Percentiles rank a stretch among this genome's conserved stretches.
Evolutionary conservation across 352 stramenopile species (phyloP).

Genomic region (Globisporangium camurandrum): DNA sequence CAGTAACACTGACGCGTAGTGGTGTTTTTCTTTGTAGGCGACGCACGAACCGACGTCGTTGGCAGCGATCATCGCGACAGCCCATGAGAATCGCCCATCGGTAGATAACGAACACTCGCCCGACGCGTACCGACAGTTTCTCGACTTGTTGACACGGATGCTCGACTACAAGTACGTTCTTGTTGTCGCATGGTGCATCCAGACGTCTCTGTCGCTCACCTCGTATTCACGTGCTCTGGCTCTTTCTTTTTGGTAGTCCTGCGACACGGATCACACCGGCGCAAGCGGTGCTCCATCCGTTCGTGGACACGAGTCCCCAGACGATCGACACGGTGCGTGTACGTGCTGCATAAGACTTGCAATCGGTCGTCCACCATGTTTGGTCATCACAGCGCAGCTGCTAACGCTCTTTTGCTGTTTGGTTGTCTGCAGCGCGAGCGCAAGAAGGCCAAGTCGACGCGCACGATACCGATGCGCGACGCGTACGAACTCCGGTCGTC

Average conservation of each 20-base stretch:
- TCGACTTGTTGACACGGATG: constrained; percentile 93
- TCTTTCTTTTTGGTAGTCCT: constrained; percentile 67
- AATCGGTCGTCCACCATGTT: too few species aligned
- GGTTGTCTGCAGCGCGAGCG: constrained; percentile 23
- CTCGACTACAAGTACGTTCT: constrained; percentile 89
- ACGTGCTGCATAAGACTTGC: too few species aligned
- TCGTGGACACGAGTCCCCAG: constrained; percentile 58
- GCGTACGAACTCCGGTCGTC: constrained; percentile 4
- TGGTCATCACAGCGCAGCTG: too few species aligned
- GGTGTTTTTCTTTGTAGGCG: constrained; percentile 15
- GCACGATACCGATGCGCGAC: constrained; percentile 31
- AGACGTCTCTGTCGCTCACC: neutral
- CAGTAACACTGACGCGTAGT: constrained; percentile 2
- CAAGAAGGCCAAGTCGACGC: constrained; percentile 44
- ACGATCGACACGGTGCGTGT: constrained; percentile 29
- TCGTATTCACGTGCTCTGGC: neutral
- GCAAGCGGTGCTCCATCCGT: constrained; percentile 92
- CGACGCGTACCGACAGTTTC: constrained; percentile 88
- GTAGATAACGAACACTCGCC: too few species aligned
- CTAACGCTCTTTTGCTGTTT: too few species aligned
- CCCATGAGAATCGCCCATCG: constrained; percentile 41
- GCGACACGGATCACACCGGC: constrained; percentile 86
- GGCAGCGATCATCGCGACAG: constrained; percentile 45
- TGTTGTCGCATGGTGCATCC: neutral
- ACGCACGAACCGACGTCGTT: constrained; percentile 34